Conservation (phyloP, 2,329 filamentous ascomycete species). For the Pseudopithomyces chartarum region DNA sequence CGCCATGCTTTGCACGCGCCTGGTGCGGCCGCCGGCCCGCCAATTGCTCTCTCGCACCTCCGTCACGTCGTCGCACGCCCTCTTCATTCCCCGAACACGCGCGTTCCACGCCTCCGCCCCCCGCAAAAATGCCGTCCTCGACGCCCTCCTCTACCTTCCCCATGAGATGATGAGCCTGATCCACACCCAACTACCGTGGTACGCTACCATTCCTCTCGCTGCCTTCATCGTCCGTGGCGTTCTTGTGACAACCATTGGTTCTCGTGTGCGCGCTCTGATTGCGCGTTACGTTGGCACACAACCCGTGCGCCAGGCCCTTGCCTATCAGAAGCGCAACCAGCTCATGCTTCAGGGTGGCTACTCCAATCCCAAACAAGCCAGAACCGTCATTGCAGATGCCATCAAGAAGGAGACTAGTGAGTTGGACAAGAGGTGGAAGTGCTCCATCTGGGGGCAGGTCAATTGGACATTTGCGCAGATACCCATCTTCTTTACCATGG, state of each 20-base stretch:
- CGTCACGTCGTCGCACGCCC: not conserved
- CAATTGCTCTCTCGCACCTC: slow-evolving; percentile 28
- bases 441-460: slow-evolving; percentile 28
- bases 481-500: slow-evolving; percentile 45
- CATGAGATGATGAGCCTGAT: slow-evolving; percentile 56
- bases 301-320: slow-evolving; percentile 46
- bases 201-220: slow-evolving; percentile 58
- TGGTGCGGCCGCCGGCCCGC: slow-evolving; percentile 27
- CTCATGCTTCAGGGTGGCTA: slow-evolving; percentile 25
- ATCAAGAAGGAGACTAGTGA: slow-evolving; percentile 26
- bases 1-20: slow-evolving; percentile 29
- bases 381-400: slow-evolving; percentile 14
- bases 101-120: slow-evolving; percentile 57
- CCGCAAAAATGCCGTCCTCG: slow-evolving; percentile 45
- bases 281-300: slow-evolving; percentile 49
- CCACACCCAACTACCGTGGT: slow-evolving; percentile 62
- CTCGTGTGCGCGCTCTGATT: slow-evolving; percentile 48
- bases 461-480: slow-evolving; percentile 38
- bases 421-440: slow-evolving; percentile 38
- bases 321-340: slow-evolving; percentile 28
- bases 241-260: slow-evolving; percentile 53
- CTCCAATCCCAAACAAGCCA: slow-evolving; percentile 23
- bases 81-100: slow-evolving; percentile 31
- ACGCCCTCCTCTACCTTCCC: slow-evolving; percentile 50
- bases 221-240: slow-evolving; percentile 57